These are phyloP conservation scores for Saksenaea oblongispora DNA, from an alignment of 371 early-diverging fungal genomes.

Conservation along the genomic window DNA sequence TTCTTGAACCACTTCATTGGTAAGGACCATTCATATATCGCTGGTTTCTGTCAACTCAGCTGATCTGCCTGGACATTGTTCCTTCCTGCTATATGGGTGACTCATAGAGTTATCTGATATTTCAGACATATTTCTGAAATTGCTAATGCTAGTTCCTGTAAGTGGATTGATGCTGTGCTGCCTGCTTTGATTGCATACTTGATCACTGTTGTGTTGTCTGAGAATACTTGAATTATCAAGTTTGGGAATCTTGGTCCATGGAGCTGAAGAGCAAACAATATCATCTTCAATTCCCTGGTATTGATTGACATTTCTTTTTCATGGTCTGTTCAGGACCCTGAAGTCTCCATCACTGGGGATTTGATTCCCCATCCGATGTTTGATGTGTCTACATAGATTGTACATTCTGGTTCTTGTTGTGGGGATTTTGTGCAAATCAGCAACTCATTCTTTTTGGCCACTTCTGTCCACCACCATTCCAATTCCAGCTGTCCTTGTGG, in stretches of 20 bases:
- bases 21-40: constrained; percentile 10
- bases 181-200: constrained; percentile 22
- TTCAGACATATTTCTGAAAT: constrained; percentile 15
- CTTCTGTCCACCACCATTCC: too few species aligned
- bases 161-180: constrained; percentile 13
- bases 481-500: too few species aligned
- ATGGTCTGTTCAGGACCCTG: constrained; percentile 18
- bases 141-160: constrained; percentile 19
- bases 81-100: constrained; percentile 20
- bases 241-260: constrained; percentile 15
- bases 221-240: constrained; percentile 9
- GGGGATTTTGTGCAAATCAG: too few species aligned
- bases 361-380: too few species aligned
- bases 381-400: too few species aligned
- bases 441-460: too few species aligned
- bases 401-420: too few species aligned
- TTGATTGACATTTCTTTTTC: constrained; percentile 20
- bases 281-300: constrained; percentile 21
- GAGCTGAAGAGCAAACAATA: constrained; percentile 14
- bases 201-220: constrained; percentile 27
- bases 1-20: constrained; percentile 4
- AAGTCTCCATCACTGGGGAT: too few species aligned
- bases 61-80: constrained; percentile 15
- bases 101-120: neutral
- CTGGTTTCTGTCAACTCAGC: constrained; percentile 9